These are phyloP conservation scores for Orobanche coerulescens DNA, from an alignment of 257 asterid species.

Conservation along the genomic window DNA sequence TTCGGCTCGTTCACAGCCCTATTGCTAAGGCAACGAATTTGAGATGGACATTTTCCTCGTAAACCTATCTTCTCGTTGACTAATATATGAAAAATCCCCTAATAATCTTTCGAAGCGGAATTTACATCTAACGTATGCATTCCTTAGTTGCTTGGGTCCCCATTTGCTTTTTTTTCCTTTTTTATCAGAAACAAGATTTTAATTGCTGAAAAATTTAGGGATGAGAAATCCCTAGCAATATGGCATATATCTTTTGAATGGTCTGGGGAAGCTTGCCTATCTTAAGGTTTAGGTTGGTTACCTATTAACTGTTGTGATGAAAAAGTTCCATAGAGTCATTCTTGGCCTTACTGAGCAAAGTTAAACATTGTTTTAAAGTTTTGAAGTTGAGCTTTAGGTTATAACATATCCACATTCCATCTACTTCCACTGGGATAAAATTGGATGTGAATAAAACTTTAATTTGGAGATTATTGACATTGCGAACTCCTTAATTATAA, in stretches of 20 bases:
- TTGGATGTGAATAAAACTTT: neutral
- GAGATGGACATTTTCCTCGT: neutral
- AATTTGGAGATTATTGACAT: neutral
- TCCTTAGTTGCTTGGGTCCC: neutral
- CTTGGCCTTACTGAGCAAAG: neutral
- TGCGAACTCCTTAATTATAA: neutral
- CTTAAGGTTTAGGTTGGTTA: no score
- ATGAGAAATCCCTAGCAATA: no score
- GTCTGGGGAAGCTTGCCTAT: no score
- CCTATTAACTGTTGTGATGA: neutral
- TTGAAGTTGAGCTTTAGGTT: neutral
- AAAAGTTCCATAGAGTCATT: neutral
- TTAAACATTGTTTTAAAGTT: neutral
- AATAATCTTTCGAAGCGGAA: neutral
- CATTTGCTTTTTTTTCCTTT: neutral
- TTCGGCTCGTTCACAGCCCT: no score
- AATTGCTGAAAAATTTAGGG: no score
- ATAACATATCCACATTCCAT: neutral
- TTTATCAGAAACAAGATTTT: no score
- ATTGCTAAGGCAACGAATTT: neutral
- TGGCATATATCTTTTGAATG: no score
- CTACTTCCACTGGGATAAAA: neutral
- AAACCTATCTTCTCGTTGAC: neutral
- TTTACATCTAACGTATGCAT: neutral
- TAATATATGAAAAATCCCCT: neutral